Evolutionary conservation across 73 alveolate genomes (phyloP).

Genomic region (Tetrahymena elliotti): DNA sequence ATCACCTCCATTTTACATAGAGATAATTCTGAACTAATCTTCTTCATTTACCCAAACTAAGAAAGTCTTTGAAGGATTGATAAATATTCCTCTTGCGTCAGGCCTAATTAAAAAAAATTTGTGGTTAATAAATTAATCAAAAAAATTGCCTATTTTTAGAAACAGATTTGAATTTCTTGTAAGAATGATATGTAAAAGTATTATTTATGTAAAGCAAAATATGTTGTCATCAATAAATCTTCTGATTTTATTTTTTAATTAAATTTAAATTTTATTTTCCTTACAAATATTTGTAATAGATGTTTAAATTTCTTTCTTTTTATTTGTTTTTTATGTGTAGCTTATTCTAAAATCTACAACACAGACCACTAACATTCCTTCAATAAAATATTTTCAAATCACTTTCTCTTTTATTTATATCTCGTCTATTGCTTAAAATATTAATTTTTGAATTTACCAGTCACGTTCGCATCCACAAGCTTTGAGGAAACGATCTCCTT

Average conservation of each 20-base stretch:
- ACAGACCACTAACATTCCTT: not conserved
- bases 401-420: too few species aligned
- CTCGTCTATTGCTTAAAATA: not conserved
- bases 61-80: conserved; percentile 24
- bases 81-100: conserved; percentile 39
- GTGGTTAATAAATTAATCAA: not conserved
- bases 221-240: too few species aligned
- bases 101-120: conserved; percentile 23
- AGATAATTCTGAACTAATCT: conserved; percentile 30
- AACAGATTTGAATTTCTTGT: not conserved
- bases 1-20: conserved; percentile 3
- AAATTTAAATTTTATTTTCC: not conserved
- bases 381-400: not conserved
- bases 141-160: not conserved
- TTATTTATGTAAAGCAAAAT: too few species aligned
- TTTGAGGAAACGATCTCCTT: conserved; percentile 24
- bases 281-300: not conserved
- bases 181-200: not conserved
- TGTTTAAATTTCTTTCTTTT: not conserved
- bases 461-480: conserved; percentile 22
- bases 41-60: conserved; percentile 40
- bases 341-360: not conserved
- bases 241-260: not conserved
- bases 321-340: not conserved
- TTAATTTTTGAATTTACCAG: conserved; percentile 3